Evolutionary conservation across 345 rosid species (phyloP).

Genomic region (Odontarrhena argentea): DNA sequence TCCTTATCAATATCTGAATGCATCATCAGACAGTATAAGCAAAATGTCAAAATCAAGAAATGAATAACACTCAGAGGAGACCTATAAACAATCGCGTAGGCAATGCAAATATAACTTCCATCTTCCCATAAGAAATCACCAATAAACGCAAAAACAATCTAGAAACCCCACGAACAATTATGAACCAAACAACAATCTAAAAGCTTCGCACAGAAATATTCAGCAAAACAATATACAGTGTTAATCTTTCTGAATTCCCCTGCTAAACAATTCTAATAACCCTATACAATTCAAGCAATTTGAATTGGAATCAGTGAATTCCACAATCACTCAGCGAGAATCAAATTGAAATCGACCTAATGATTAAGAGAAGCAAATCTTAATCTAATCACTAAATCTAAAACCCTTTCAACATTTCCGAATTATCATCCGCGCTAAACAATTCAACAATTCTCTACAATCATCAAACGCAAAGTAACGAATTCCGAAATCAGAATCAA

Average conservation of each 20-base stretch:
- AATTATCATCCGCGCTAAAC: neutral
- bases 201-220: too few species aligned
- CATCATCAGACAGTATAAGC: slow-evolving; percentile 16
- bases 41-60: neutral
- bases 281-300: too few species aligned
- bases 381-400: neutral
- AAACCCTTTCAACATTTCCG: neutral
- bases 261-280: too few species aligned
- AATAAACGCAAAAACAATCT: neutral
- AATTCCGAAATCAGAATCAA: neutral
- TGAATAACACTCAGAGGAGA: neutral
- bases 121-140: neutral
- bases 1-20: slow-evolving; percentile 47
- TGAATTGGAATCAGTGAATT: too few species aligned
- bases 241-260: too few species aligned
- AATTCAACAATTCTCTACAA: neutral
- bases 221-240: too few species aligned
- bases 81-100: neutral
- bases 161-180: neutral
- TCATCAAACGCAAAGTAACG: neutral
- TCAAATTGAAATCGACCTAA: too few species aligned
- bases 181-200: neutral
- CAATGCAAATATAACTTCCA: neutral
- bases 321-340: too few species aligned
- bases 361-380: neutral